Conservation (phyloP, 352 stramenopile genomes). For the Phytophthora meadii region DNA sequence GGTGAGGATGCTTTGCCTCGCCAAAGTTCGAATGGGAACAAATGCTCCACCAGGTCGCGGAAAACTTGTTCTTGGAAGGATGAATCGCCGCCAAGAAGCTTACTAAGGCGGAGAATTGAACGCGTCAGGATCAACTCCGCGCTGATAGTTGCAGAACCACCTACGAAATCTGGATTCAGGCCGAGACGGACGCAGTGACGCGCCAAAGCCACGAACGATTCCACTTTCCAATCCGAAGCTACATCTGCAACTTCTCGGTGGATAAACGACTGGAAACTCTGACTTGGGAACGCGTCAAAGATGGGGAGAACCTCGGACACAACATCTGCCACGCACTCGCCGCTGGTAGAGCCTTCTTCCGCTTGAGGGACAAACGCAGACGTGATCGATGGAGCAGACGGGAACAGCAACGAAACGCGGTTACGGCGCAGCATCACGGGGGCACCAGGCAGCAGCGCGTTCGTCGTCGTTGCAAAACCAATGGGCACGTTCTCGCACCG, state of each 20-base stretch:
- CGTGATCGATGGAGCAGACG: conserved; percentile 58
- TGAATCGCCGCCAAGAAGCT: conserved; percentile 52
- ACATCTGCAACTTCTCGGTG: conserved; percentile 69
- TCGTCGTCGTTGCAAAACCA: conserved; percentile 59
- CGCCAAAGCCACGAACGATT: conserved; percentile 72
- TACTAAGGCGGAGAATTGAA: conserved; percentile 64
- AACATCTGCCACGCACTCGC: conserved; percentile 61
- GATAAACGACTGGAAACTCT: conserved; percentile 65
- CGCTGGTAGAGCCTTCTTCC: conserved; percentile 20
- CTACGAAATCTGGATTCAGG: conserved; percentile 29
- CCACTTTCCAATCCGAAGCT: conserved; percentile 64
- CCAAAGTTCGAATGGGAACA: conserved; percentile 59
- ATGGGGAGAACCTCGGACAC: conserved; percentile 63
- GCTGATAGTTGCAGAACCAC: conserved; percentile 8
- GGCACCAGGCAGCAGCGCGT: conserved; percentile 56
- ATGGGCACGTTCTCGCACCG: conserved; percentile 71
- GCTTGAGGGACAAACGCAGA: conserved; percentile 52
- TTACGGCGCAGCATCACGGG: conserved; percentile 76
- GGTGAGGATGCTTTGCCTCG: conserved; percentile 33
- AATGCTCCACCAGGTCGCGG: conserved; percentile 58
- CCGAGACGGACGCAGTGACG: conserved; percentile 67
- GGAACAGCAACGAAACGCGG: conserved; percentile 70
- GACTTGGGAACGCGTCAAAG: conserved; percentile 71
- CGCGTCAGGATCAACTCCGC: conserved; percentile 61
- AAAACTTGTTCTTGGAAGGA: conserved; percentile 67